Conservation (phyloP, 1,284 basidiomycete species). For the Apiotrichum gamsii region DNA sequence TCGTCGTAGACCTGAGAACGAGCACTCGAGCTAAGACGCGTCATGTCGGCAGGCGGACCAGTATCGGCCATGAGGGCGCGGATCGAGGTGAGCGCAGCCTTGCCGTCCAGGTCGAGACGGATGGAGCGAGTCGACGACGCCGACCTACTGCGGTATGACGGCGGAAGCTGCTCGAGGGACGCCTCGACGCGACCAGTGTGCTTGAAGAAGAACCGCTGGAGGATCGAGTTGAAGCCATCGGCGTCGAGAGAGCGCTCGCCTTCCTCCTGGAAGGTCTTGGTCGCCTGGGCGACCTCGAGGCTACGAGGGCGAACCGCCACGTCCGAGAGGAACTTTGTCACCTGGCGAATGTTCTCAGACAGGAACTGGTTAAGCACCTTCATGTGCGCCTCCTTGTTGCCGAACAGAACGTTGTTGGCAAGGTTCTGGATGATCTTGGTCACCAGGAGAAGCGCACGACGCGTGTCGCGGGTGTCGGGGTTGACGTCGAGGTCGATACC, state of each 20-base stretch:
- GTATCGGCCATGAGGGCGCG: conserved; percentile 70
- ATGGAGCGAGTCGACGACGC: conserved; percentile 20
- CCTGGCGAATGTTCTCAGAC: conserved; percentile 65
- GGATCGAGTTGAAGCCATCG: conserved; percentile 34
- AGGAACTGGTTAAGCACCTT: conserved; percentile 71
- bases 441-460: conserved; percentile 73
- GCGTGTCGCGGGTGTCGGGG: conserved; percentile 56
- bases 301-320: conserved; percentile 53
- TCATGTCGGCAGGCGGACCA: conserved; percentile 63
- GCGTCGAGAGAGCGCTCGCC: conserved; percentile 30
- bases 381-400: conserved; percentile 76
- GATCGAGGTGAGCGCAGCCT: conserved; percentile 67
- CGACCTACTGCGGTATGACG: conserved; percentile 19
- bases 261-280: conserved; percentile 33
- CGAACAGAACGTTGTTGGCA: conserved; percentile 87
- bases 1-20: conserved; percentile 50
- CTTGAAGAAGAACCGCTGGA: conserved; percentile 39
- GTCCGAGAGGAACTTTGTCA: conserved; percentile 76
- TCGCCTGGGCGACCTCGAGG: conserved; percentile 30
- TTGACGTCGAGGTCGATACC: conserved; percentile 74
- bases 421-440: conserved; percentile 88
- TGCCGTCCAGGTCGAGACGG: conserved; percentile 56
- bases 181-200: conserved; percentile 30
- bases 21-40: conserved; percentile 53
- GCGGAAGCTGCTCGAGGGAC: conserved; percentile 27